Base-by-base conservation (phyloP, 1,284 basidiomycete species). In the Apiotrichum gracile region DNA sequence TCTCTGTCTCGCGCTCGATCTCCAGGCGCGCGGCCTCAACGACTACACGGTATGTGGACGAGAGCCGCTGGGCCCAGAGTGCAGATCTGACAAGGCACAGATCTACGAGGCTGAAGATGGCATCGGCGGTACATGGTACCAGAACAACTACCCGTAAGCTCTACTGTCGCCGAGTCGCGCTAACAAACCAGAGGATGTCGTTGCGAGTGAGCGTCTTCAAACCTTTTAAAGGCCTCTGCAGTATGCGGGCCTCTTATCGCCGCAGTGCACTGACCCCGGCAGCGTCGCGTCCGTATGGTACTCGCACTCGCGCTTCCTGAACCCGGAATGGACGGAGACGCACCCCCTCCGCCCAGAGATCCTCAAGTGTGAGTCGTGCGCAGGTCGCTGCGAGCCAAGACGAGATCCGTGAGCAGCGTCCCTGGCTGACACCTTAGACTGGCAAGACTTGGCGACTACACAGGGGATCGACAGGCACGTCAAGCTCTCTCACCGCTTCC, bases 41-140 rank as follows among this genome's bases (percentile, higher is more conserved):
- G 51, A 65, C 51, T 64, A 62, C 33, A 57, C 57, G 10, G 65
- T 67, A 35, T 43, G 65, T 48, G 1, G n/a, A 14, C 16, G 17
- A 14, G 7, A 17, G 9, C 14, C 27, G n/a, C 21, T 19, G 21
- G 9, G 19, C 24, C 1, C 13, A 33, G 19, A 40, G 12, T 25
- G 6, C 17, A 8, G 17, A 6, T 27, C n/a, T 37, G 45, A n/a
- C 21, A 52, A 35, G 2, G 5, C 10, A 4, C 17, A 49, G 47
- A 43, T 44, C 33, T 44, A 27, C 34, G 48, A 51, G 26, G 29
- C 27, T 13, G 49, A 43, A 17, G 19, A 22, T 2, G 49, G 42
- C 14, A 41, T 44, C 21, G 49, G 49, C 9, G 49, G 49, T 4
- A 50, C 49, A 5, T 50, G 49, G 49, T 43, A 37, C 26, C 41